A percentile compares a stretch with the other conserved stretches of the same genome.
These are phyloP conservation scores for Volvox reticuliferus DNA, from an alignment of 139 green algal genomes.

Conservation along the genomic window DNA sequence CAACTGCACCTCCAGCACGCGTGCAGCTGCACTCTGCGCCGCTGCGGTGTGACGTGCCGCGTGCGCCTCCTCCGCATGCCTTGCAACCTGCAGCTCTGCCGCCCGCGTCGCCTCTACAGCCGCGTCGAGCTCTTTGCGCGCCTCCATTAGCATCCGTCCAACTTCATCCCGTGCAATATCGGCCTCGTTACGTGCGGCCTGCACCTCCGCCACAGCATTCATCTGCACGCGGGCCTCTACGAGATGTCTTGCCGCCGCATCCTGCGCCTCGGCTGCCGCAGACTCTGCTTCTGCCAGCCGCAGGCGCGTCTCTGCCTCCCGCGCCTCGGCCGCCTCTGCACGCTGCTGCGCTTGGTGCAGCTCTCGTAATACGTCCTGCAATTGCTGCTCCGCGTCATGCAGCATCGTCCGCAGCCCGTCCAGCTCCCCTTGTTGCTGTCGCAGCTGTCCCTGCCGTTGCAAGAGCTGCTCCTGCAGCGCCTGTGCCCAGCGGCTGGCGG, in stretches of 20 bases:
- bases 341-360: neutral
- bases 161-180: neutral
- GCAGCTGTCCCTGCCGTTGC: neutral
- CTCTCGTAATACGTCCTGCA: neutral
- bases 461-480: neutral
- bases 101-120: neutral
- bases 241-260: neutral
- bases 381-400: slow-evolving; percentile 1
- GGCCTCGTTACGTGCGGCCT: neutral
- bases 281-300: neutral
- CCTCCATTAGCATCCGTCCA: neutral
- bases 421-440: neutral
- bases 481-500: neutral
- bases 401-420: neutral
- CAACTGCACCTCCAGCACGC: neutral
- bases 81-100: neutral
- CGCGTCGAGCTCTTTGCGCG: neutral
- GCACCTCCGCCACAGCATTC: neutral
- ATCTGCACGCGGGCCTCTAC: neutral
- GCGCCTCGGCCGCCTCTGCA: slow-evolving; percentile 1
- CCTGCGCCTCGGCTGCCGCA: neutral
- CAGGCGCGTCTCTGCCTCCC: neutral
- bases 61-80: neutral
- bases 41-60: neutral
- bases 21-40: neutral